Percentiles rank a stretch among this genome's conserved stretches.
Evolutionary conservation across 106 monocot species (phyloP).

Genomic region (Ottelia alismoides): DNA sequence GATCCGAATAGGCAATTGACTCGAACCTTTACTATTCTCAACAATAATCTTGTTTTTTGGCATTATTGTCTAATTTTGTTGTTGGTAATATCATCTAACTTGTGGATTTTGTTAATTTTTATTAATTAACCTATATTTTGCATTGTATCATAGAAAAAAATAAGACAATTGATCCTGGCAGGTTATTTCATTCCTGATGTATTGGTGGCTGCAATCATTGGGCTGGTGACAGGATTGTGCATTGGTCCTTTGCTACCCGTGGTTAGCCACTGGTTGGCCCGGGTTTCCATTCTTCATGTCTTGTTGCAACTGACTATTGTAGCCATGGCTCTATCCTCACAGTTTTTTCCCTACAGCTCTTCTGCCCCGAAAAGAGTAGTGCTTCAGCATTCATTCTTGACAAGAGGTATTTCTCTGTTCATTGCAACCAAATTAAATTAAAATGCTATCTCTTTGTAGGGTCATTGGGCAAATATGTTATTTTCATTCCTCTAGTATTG

Average conservation of each 20-base stretch:
- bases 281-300: slow-evolving; percentile 43
- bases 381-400: slow-evolving; percentile 67
- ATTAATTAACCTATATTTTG: no score
- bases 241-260: slow-evolving; percentile 77
- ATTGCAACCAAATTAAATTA: no score
- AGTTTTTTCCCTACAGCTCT: slow-evolving; percentile 74
- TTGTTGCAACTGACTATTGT: slow-evolving; percentile 68
- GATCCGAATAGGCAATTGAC: no score
- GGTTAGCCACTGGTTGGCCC: slow-evolving; percentile 58
- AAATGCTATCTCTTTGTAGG: no score
- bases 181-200: slow-evolving; percentile 88
- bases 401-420: slow-evolving; percentile 35
- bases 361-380: slow-evolving; percentile 90
- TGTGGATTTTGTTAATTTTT: no score
- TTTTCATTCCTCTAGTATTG: no score
- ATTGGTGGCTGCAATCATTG: slow-evolving; percentile 69
- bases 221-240: slow-evolving; percentile 72
- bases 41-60: no score
- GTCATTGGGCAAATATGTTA: no score
- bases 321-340: slow-evolving; percentile 65
- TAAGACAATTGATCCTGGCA: slow-evolving; percentile 22
- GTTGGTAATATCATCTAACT: no score
- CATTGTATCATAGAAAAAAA: no score
- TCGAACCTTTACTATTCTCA: no score
- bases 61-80: no score